A percentile compares a stretch with the other conserved stretches of the same genome.
Evolutionary conservation across 2,329 filamentous ascomycete species (phyloP).

Genomic region (Neofusicoccum sp.): DNA sequence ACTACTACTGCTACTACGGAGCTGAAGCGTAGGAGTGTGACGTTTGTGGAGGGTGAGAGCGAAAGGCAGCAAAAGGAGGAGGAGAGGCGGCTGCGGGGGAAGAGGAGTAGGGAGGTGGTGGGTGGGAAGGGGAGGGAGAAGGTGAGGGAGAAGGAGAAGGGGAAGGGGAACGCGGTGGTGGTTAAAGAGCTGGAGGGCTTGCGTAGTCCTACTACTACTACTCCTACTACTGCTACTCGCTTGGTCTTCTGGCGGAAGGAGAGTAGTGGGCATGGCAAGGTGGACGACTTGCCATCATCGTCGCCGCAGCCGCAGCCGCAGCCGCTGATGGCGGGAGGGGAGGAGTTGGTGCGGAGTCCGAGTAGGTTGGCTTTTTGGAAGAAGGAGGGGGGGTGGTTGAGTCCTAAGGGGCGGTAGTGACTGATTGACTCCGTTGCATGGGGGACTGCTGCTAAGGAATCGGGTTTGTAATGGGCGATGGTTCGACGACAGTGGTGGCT

Average conservation of each 20-base stretch:
- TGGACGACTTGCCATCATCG: too few relatives aligned
- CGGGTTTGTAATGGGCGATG: too few relatives aligned
- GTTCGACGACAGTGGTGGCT: too few relatives aligned
- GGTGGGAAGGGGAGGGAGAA: not conserved
- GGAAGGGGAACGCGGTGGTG: not conserved
- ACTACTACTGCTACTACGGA: too few relatives aligned
- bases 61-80: not conserved
- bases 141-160: not conserved
- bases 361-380: conserved; percentile 17
- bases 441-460: too few relatives aligned
- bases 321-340: not conserved
- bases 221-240: not conserved
- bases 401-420: not conserved
- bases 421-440: not conserved
- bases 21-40: not conserved
- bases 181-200: not conserved
- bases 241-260: conserved; percentile 7
- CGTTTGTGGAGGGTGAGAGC: not conserved
- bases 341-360: not conserved
- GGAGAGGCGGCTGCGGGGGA: not conserved
- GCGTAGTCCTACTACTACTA: too few relatives aligned
- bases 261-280: not conserved
- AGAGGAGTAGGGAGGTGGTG: not conserved
- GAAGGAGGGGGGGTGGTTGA: not conserved
- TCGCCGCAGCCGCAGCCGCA: too few relatives aligned